Evolutionary conservation across 345 rosid species (phyloP).

Genomic region (Kandelia obovata): DNA sequence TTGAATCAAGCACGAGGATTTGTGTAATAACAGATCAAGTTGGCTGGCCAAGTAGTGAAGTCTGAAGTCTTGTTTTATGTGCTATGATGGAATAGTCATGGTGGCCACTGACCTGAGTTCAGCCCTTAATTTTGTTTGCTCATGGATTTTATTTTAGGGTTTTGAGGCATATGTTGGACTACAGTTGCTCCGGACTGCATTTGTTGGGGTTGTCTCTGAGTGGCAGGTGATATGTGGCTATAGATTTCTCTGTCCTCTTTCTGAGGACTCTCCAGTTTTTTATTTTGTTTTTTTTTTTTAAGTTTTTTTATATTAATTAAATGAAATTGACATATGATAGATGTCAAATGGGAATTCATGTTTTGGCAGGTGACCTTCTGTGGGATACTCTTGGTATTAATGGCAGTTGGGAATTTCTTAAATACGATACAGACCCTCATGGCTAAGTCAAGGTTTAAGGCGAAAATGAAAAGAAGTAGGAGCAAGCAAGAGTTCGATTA

Average conservation of each 20-base stretch:
- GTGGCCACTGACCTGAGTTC: not conserved
- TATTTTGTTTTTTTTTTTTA: not conserved
- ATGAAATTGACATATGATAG: not conserved
- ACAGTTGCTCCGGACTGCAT: conserved; percentile 72
- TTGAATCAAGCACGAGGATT: not conserved
- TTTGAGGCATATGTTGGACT: conserved; percentile 93
- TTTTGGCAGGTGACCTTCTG: conserved; percentile 71
- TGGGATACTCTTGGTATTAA: conserved; percentile 75
- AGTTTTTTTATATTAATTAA: not conserved
- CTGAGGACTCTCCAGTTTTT: not conserved
- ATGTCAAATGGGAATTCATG: conserved; percentile 6
- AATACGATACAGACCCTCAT: conserved; percentile 77
- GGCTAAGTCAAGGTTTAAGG: conserved; percentile 88
- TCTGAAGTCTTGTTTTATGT: no score
- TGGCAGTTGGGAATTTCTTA: conserved; percentile 91
- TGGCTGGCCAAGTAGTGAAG: no score
- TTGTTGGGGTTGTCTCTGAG: conserved; percentile 64
- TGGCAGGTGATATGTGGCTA: conserved; percentile 67
- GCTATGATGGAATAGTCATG: not conserved
- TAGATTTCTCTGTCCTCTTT: not conserved
- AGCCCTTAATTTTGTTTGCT: conserved; percentile 6
- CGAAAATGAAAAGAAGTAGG: conserved; percentile 91
- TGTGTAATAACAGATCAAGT: not conserved
- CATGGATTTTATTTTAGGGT: conserved; percentile 46
- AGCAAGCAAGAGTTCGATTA: conserved; percentile 67